Percentiles rank a stretch among this genome's conserved stretches.
These are phyloP conservation scores for Paramecium caudatum DNA, from an alignment of 73 alveolate species.

Conservation along the genomic window DNA sequence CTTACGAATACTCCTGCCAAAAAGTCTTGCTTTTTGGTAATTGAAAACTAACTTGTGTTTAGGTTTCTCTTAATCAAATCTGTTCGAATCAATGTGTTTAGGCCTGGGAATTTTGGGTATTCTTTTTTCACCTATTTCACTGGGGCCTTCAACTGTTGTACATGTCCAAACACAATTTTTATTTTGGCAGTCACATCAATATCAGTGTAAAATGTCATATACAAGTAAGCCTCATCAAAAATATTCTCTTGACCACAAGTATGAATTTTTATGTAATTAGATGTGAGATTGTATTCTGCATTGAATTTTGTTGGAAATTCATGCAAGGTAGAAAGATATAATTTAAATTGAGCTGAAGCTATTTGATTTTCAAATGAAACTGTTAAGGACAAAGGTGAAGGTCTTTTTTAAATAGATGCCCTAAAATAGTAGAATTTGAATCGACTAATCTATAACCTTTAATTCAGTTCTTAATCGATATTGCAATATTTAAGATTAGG, in stretches of 20 bases:
- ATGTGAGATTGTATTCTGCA: slow-evolving; percentile 34
- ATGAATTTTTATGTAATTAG: neutral
- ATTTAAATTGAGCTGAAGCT: neutral
- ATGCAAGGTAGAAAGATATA: slow-evolving; percentile 16
- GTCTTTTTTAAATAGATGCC: neutral
- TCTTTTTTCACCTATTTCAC: neutral
- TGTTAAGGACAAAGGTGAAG: neutral
- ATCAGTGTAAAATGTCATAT: slow-evolving; percentile 10
- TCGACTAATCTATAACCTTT: slow-evolving; percentile 21
- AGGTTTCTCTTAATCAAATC: slow-evolving; percentile 26
- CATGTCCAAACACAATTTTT: neutral
- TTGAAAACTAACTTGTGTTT: slow-evolving; percentile 7
- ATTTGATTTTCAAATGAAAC: slow-evolving; percentile 5
- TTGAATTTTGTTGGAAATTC: slow-evolving; percentile 59
- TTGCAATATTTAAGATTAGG: slow-evolving; percentile 11
- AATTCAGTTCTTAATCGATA: slow-evolving; percentile 45
- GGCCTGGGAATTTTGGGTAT: slow-evolving; percentile 22
- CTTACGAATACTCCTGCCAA: slow-evolving; percentile 7
- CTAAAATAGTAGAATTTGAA: slow-evolving; percentile 40
- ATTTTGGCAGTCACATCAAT: neutral
- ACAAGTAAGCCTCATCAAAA: neutral
- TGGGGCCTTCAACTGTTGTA: neutral
- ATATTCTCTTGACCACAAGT: neutral
- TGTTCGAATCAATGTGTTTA: neutral
- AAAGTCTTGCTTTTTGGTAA: neutral